These are phyloP conservation scores for Drechslerella stenobrocha DNA, from an alignment of 2,329 filamentous ascomycete genomes.

Conservation along the genomic window DNA sequence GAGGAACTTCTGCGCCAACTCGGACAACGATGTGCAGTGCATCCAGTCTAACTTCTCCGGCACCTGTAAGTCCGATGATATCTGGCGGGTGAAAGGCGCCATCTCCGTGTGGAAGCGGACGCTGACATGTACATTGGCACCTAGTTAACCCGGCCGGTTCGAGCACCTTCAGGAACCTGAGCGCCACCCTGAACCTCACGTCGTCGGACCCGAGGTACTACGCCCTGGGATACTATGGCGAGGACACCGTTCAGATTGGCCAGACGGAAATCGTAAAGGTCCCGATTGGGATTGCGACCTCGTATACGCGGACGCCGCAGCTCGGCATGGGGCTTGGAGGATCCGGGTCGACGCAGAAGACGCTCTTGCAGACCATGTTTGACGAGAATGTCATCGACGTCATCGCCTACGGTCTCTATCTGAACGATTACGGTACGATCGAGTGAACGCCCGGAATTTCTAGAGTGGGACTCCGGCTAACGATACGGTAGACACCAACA, in stretches of 20 bases:
- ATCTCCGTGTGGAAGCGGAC: no score
- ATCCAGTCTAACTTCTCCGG: conserved; percentile 40
- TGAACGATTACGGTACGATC: conserved; percentile 45
- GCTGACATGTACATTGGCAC: neutral
- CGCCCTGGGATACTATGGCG: conserved; percentile 41
- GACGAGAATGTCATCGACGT: conserved; percentile 37
- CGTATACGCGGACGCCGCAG: conserved; percentile 36
- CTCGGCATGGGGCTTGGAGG: conserved; percentile 40
- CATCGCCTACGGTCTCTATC: conserved; percentile 42
- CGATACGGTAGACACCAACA: conserved; percentile 33
- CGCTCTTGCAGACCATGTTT: conserved; percentile 34
- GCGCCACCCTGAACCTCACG: conserved; percentile 19
- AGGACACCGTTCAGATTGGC: conserved; percentile 42
- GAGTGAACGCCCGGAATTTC: no score
- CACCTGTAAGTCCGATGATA: conserved; percentile 25
- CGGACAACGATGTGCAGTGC: conserved; percentile 20
- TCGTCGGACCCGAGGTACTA: conserved; percentile 38
- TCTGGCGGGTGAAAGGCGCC: no score
- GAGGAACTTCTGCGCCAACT: conserved; percentile 35
- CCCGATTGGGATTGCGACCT: conserved; percentile 38
- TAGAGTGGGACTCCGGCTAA: neutral
- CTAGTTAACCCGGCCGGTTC: conserved; percentile 22
- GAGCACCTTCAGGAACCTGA: conserved; percentile 38
- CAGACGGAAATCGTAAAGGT: conserved; percentile 47
- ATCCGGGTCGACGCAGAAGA: conserved; percentile 31